These are phyloP conservation scores for Mycena amicta DNA, from an alignment of 768 basidiomycete species.

Conservation along the genomic window DNA sequence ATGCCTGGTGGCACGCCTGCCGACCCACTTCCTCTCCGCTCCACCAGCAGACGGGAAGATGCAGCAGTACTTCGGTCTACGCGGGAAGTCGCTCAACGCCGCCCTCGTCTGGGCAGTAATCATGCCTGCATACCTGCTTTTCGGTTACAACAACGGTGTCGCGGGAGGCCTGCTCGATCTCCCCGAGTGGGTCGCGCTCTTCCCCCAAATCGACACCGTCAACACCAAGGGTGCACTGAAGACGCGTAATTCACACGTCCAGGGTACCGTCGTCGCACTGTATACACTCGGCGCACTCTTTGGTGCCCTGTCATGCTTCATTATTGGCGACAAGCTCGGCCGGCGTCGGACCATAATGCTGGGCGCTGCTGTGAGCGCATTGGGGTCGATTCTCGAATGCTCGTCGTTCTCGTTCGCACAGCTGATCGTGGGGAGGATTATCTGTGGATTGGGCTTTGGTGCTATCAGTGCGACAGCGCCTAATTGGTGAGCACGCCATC, in stretches of 20 bases:
- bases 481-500: conserved; percentile 7
- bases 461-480: conserved; percentile 22
- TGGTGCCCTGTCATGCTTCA: conserved; percentile 64
- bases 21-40: neutral
- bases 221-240: conserved; percentile 12
- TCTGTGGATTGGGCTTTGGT: conserved; percentile 56
- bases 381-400: conserved; percentile 63
- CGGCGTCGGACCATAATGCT: conserved; percentile 59
- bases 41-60: too few relatives aligned
- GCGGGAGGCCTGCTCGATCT: conserved; percentile 21
- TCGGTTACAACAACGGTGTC: conserved; percentile 20
- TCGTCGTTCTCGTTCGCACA: conserved; percentile 61
- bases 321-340: conserved; percentile 62
- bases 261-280: conserved; percentile 18
- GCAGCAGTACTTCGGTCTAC: conserved; percentile 21
- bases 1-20: too few relatives aligned
- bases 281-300: conserved; percentile 36
- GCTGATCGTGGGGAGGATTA: conserved; percentile 60
- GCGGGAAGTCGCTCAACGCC: conserved; percentile 18
- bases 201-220: conserved; percentile 19
- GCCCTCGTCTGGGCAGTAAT: conserved; percentile 21
- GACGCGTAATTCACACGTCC: conserved; percentile 15
- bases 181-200: conserved; percentile 17
- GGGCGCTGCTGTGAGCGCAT: conserved; percentile 61
- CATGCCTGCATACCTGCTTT: conserved; percentile 19